These are phyloP conservation scores for Beauveria medogensis DNA, from an alignment of 2,329 filamentous ascomycete genomes.

Conservation along the genomic window DNA sequence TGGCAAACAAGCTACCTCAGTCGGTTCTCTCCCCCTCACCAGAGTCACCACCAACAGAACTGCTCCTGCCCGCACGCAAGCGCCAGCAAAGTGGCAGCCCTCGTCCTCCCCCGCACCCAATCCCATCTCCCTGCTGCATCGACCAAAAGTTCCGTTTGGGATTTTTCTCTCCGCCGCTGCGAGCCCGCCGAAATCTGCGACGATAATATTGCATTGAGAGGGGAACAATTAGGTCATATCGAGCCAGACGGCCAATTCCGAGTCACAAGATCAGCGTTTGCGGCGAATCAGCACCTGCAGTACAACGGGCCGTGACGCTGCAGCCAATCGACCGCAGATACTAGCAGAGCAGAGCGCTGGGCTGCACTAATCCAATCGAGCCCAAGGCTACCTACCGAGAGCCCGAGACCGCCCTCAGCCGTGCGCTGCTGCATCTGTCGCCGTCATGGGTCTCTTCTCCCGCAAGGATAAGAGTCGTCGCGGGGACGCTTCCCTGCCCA, in stretches of 20 bases:
- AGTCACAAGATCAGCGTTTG: constrained; percentile 9
- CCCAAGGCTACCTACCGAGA: background rate
- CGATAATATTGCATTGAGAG: constrained; percentile 1
- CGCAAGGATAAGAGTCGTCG: constrained; percentile 44
- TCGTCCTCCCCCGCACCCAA: constrained; percentile 2
- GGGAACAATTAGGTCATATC: background rate
- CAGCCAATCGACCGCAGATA: constrained; percentile 6
- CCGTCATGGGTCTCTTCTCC: constrained; percentile 48
- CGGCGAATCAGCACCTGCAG: constrained; percentile 10
- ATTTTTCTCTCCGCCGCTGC: background rate
- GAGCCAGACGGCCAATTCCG: constrained; percentile 8
- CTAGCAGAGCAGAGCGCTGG: background rate
- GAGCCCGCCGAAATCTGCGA: background rate
- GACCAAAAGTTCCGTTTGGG: background rate
- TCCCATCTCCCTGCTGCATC: background rate
- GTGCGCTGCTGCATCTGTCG: background rate
- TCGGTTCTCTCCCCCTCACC: background rate
- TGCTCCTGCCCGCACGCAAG: background rate
- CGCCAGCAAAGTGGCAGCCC: background rate
- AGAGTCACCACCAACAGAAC: background rate
- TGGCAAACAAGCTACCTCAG: too few species aligned
- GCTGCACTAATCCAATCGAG: background rate
- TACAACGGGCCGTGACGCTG: constrained; percentile 4
- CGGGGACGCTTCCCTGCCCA: constrained; percentile 33
- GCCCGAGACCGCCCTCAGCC: background rate